Evolutionary conservation across 331 rosid genomes (phyloP), one percentile per base, ranked within the genome.

Genomic region (Dryas integrifolia): DNA sequence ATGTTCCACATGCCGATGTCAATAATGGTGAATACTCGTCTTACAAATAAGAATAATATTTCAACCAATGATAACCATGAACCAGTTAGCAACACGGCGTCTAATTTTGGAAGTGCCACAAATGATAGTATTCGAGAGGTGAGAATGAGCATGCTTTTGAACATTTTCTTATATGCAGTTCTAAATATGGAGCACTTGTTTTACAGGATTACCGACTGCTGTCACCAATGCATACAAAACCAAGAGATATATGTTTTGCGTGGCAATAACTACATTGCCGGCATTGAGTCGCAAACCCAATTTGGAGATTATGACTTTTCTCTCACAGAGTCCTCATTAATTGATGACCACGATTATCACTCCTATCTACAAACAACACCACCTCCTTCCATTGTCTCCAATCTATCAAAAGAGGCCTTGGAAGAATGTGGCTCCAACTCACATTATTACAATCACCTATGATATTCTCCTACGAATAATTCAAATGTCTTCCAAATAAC

Each of bases 111-210:
- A 30, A 30, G 35, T 30, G 10, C 41, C 43, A 16, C 58, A 35
- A 2, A 8, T 69, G 14, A 57, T 59, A 18, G 5, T 7, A 55
- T 11, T 13, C 59, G 26, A 46, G 74, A 57, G 79, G 79, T 75
- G 12, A 52, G 66, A 55, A 65, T 7, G 41, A 65, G 55, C 14
- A 65, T n/a, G 38, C 40, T 58, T 30, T 40, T 14, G 21, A 61
- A 15, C 48, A 60, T 8, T 13, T 5, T 62, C 67, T 62, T 39
- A 40, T n/a, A 21, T 21, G 24, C 24, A 21, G 24, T 21, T 21
- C 3, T 40, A 40, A 51, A 39, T 44, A 62, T 24, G 24, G 24
- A 72, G 15, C 60, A 47, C 1, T 30, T 30, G 35, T 30, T 30
- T 5, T 13, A 40, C 67, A 62, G 30, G 6, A 7, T 47, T 47